Conservation (phyloP, 352 stramenopile species). For the Phytophthora multivora region DNA sequence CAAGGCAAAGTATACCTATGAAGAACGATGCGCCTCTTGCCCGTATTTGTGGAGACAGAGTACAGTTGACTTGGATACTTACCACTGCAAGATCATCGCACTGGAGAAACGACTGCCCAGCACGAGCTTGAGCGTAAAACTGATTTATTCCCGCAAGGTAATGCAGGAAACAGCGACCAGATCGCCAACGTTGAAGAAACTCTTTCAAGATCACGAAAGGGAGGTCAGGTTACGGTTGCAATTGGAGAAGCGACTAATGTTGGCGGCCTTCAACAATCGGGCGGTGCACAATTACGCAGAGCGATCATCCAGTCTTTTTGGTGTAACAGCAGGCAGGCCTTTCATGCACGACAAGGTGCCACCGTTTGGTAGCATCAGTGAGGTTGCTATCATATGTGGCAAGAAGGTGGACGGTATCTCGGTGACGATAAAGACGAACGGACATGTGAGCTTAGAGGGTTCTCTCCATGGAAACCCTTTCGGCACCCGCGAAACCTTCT, state of each 20-base stretch:
- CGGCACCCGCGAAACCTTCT: conserved; percentile 66
- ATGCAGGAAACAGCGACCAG: conserved; percentile 48
- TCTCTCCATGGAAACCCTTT: conserved; percentile 73
- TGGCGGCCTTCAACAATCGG: conserved; percentile 71
- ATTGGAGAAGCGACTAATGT: conserved; percentile 78
- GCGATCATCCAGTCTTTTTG: conserved; percentile 52
- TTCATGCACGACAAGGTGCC: conserved; percentile 74
- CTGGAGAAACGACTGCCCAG: conserved; percentile 38
- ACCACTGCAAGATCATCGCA: conserved; percentile 54
- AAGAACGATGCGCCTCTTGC: conserved; percentile 15
- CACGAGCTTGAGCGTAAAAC: conserved; percentile 27
- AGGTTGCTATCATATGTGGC: conserved; percentile 60
- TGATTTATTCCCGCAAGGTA: conserved; percentile 26
- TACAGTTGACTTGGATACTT: conserved; percentile 51
- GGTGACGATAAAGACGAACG: conserved; percentile 64
- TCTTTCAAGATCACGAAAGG: conserved; percentile 66
- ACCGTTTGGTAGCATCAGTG: conserved; percentile 67
- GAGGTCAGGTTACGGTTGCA: conserved; percentile 59
- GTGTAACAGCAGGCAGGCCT: conserved; percentile 36
- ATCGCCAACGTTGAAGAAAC: conserved; percentile 73
- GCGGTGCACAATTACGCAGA: conserved; percentile 72
- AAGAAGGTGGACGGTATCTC: conserved; percentile 77
- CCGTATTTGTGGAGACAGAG: conserved; percentile 52
- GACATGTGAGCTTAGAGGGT: conserved; percentile 45
- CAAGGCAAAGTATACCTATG: conserved; percentile 52